Percentiles rank a stretch among this genome's conserved stretches.
Conservation (phyloP, 768 basidiomycete genomes). For the Infundibulicybe gibba region DNA sequence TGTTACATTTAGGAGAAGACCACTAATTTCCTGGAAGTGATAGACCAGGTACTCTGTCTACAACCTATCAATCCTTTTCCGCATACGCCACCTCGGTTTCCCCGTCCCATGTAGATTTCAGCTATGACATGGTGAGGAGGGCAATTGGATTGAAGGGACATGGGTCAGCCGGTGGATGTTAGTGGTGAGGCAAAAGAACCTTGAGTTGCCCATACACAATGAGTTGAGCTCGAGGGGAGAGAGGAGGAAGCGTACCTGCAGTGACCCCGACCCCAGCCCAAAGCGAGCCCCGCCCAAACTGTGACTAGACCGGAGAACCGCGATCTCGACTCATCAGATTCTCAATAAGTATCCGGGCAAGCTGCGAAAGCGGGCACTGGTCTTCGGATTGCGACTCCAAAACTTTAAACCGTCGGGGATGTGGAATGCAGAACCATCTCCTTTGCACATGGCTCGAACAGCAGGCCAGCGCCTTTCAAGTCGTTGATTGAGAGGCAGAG, state of each 20-base stretch:
- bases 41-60: too few species aligned
- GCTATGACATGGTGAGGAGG: too few species aligned
- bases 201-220: constrained; percentile 29
- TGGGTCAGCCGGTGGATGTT: constrained; percentile 30
- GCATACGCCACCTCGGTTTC: too few species aligned
- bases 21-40: too few species aligned
- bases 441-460: constrained; percentile 24
- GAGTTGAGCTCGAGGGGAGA: not conserved
- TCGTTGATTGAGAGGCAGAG: constrained; percentile 7
- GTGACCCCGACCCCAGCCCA: constrained; percentile 39
- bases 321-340: constrained; percentile 14
- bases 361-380: constrained; percentile 17
- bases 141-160: constrained; percentile 21
- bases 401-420: constrained; percentile 15
- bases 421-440: constrained; percentile 25
- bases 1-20: too few species aligned
- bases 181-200: constrained; percentile 27
- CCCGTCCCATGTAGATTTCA: too few species aligned
- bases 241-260: constrained; percentile 22
- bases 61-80: too few species aligned
- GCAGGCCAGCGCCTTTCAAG: constrained; percentile 7
- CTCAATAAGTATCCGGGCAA: constrained; percentile 12
- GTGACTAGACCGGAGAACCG: not conserved
- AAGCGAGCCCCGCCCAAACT: constrained; percentile 32
- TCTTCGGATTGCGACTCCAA: constrained; percentile 18